Conservation (phyloP, 345 rosid genomes). For the Brassica rapa region DNA sequence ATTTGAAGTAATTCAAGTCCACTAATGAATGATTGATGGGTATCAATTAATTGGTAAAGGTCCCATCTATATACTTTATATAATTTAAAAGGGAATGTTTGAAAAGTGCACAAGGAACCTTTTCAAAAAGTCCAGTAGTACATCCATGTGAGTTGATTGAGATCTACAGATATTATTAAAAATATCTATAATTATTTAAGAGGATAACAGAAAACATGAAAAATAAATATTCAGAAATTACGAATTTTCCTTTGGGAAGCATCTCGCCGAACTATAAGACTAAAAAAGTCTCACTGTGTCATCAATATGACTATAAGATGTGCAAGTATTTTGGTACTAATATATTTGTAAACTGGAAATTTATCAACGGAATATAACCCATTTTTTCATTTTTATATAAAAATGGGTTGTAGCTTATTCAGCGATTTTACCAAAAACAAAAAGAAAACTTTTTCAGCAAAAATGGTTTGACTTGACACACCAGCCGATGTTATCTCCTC, state of each 20-base stretch:
- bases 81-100: slow-evolving; percentile 28
- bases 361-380: no score
- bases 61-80: neutral
- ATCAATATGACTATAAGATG: neutral
- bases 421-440: neutral
- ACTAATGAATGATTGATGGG: slow-evolving; percentile 20
- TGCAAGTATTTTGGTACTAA: neutral
- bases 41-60: slow-evolving; percentile 26
- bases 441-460: neutral
- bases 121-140: slow-evolving; percentile 20
- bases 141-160: slow-evolving; percentile 28
- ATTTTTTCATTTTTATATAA: neutral
- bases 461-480: neutral
- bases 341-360: no score
- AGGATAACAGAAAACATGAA: neutral
- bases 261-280: slow-evolving; percentile 26
- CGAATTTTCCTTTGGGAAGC: slow-evolving; percentile 4
- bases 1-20: neutral
- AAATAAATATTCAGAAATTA: neutral
- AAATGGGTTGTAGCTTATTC: neutral
- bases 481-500: neutral
- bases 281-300: neutral
- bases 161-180: neutral
- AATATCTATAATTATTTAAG: neutral
- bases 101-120: slow-evolving; percentile 30